A percentile compares a stretch with the other conserved stretches of the same genome.
Conservation (phyloP, 2,329 filamentous ascomycete genomes). For the Ophioceras dolichostomum region DNA sequence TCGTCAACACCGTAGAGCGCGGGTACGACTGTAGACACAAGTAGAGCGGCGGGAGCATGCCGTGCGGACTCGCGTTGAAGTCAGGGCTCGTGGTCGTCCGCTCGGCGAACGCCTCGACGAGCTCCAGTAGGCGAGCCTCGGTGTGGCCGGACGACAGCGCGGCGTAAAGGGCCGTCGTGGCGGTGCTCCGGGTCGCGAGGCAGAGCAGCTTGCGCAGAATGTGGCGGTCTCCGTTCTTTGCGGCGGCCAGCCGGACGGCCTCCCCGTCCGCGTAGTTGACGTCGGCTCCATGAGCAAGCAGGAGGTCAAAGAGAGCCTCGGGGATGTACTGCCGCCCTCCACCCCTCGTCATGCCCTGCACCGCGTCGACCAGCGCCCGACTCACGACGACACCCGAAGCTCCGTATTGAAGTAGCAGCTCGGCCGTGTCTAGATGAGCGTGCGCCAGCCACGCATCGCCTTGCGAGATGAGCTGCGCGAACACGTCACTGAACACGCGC, state of each 20-base stretch:
- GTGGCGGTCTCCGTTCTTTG: constrained; percentile 33
- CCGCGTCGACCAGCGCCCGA: constrained; percentile 35
- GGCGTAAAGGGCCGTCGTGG: constrained; percentile 41
- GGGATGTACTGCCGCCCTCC: constrained; percentile 4
- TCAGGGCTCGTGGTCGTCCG: constrained; percentile 6
- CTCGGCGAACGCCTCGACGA: constrained; percentile 38
- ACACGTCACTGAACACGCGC: constrained; percentile 9
- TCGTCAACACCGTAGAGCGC: constrained; percentile 35
- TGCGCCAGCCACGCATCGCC: constrained; percentile 12
- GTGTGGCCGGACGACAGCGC: constrained; percentile 33
- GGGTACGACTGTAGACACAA: constrained; percentile 42
- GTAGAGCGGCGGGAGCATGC: constrained; percentile 39
- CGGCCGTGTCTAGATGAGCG: constrained; percentile 11
- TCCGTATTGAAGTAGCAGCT: constrained; percentile 25
- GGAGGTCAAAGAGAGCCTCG: constrained; percentile 19
- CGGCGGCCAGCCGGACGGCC: constrained; percentile 39
- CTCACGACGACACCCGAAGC: constrained; percentile 32
- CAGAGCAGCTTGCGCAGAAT: constrained; percentile 39
- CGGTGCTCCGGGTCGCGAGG: constrained; percentile 33
- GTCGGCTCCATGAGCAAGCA: constrained; percentile 27
- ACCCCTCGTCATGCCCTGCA: constrained; percentile 23
- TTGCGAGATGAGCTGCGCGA: constrained; percentile 9
- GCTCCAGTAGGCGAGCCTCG: constrained; percentile 35
- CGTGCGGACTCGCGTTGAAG: constrained; percentile 8
- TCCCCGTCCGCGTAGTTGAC: constrained; percentile 39